A percentile compares a stretch with the other conserved stretches of the same genome.
phyloP scores from a whole-genome alignment of 2,329 filamentous ascomycete genomes.

The Bimuria novae-zelandiae region DNA sequence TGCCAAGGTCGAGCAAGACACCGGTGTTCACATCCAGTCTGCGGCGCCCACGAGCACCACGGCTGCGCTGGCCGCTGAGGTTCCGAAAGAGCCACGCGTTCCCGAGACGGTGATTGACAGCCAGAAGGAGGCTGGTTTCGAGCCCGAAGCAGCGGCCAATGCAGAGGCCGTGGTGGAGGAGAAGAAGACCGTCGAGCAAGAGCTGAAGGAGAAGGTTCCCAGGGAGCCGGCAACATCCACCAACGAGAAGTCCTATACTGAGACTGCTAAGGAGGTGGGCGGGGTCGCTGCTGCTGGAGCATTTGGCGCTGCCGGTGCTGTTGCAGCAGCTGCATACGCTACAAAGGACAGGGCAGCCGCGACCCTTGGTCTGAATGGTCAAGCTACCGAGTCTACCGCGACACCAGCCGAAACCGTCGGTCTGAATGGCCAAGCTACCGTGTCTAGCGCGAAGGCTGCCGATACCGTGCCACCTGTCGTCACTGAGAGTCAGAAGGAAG shows the following conservation, averaged over 20 bases:
- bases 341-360: conserved; percentile 45
- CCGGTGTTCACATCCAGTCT: conserved; percentile 49
- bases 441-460: conserved; percentile 42
- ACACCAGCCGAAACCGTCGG: conserved; percentile 41
- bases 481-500: conserved; percentile 71
- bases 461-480: conserved; percentile 62
- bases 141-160: conserved; percentile 71
- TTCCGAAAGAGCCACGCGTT: conserved; percentile 51
- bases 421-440: conserved; percentile 48
- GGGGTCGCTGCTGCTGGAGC: conserved; percentile 41
- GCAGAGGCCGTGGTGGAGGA: conserved; percentile 69
- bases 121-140: conserved; percentile 66
- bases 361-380: conserved; percentile 48
- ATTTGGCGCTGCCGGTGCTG: conserved; percentile 47
- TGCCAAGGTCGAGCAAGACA: conserved; percentile 45
- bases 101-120: conserved; percentile 72
- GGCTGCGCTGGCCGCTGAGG: conserved; percentile 51
- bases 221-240: conserved; percentile 57
- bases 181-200: conserved; percentile 72
- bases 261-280: background rate
- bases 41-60: conserved; percentile 52
- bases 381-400: conserved; percentile 47
- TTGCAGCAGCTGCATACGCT: conserved; percentile 34
- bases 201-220: conserved; percentile 70
- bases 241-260: conserved; percentile 49